Base-by-base conservation (phyloP, 306 rosid species). In the Trifolium fragiferum region DNA sequence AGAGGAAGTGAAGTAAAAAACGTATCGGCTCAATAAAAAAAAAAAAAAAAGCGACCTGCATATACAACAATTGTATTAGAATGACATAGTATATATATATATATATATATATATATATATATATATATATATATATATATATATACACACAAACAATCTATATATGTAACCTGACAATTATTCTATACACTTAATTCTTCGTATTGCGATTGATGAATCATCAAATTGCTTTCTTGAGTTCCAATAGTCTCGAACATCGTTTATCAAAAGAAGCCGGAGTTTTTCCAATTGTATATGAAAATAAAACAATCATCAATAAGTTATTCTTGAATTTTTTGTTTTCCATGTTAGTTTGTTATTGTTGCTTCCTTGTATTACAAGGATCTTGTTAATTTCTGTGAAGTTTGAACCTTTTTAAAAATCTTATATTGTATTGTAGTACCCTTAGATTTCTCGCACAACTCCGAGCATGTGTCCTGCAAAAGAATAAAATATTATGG, bases 381-480 rank as follows among this genome's bases (percentile, higher is more conserved):
- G 11, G 10, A 30, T 15, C 10, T 13, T 53, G 32, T 11, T 57
- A 43, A n/a, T n/a, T n/a, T n/a, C n/a, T n/a, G n/a, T n/a, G n/a
- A n/a, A n/a, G n/a, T n/a, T n/a, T n/a, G n/a, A n/a, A n/a, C n/a
- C n/a, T n/a, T n/a, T n/a, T n/a, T n/a, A n/a, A n/a, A n/a, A n/a
- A n/a, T n/a, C 94, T 84, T 82, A 91, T 96, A 82, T 20, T 82
- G 82, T 81, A 86, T 61, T 15, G 91, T 86, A 59, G 91, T 86
- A 59, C 51, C 85, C 84, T 86, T 81, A 37, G 96, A 83, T 84
- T 84, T 85, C 84, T 89, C 94, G 19, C 98, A 93, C 72, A 35
- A 41, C 69, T 93, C 96, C 2, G 96, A 91, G 81, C 98, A 93
- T 13, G 89, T 84, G 30, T 91, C 96, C 98, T 93, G 90, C 80